Base-by-base conservation (phyloP, 805 yeast genomes). In the Spathaspora gorwiae region DNA sequence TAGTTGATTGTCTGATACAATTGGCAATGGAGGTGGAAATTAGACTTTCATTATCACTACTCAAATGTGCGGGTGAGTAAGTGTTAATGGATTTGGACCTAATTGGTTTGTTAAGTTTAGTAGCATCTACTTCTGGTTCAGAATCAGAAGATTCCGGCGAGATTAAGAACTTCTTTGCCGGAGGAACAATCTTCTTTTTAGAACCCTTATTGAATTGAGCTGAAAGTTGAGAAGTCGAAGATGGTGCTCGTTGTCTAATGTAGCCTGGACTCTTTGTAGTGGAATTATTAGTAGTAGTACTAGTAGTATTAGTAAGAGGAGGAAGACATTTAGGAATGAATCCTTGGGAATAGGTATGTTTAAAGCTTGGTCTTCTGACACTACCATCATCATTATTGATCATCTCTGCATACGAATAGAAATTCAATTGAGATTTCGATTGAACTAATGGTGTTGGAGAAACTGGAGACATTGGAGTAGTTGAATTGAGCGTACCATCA, bases 331-430 rank as follows among this genome's bases (percentile, higher is more conserved):
- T 11, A n/a, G 34, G 41, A 14, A 39, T 30, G 12, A 29, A 30
- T 6, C 68, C 64, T 49, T 69, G 66, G 42, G 65, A 56, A 51
- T 60, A 59, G 31, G 68, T 63, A 39, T 68, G 70, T 46, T 72
- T 71, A 52, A 73, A 62, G 26, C 68, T 75, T 7, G 90, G 90
- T 62, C 89, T 75, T 62, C 86, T 76, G 43, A 79, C 73, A 42
- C 63, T 71, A 14, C 10, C 15, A 24, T 42, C 49, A 55, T 83
- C 85, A 61, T 84, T 92, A 51, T 72, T 78, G 48, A 85, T 75
- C 78, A 87, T 76, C 54, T 87, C 96, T 3, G 92, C 95, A 61
- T 84, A 87, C 2, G 90, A 83, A 57, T 80, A 84, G 59, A 87
- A 87, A 34, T 75, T 70, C 15, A 75, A 63, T 1, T 70, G 59